phyloP scores from a whole-genome alignment of 2,329 filamentous ascomycete species.

The Pestalotiopsis sp. region DNA sequence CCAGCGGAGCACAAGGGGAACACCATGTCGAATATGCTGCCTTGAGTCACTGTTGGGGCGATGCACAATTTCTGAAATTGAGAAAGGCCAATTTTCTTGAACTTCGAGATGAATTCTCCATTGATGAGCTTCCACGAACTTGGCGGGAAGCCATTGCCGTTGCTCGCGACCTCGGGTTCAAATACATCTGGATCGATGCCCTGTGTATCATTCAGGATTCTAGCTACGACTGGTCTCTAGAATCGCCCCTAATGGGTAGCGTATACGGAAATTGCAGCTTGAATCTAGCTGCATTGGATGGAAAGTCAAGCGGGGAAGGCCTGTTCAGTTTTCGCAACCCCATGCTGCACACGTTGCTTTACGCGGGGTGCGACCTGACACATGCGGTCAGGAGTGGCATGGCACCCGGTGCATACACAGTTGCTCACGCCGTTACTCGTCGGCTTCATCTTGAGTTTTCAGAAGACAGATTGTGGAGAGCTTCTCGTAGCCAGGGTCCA shows the following conservation, averaged over 20 bases:
- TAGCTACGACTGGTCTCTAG: neutral
- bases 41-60: neutral
- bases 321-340: neutral
- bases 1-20: too few species aligned
- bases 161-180: neutral
- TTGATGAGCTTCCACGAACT: neutral
- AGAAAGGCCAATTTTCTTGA: neutral
- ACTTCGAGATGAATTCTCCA: neutral
- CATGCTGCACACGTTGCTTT: neutral
- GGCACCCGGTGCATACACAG: too few species aligned
- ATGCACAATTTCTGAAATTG: neutral
- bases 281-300: neutral
- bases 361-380: neutral
- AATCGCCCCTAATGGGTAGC: neutral
- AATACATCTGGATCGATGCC: neutral
- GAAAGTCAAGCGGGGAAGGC: neutral
- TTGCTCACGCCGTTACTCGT: neutral
- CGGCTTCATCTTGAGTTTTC: neutral
- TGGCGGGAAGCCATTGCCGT: neutral
- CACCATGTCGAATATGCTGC: neutral
- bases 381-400: neutral
- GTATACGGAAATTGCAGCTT: neutral
- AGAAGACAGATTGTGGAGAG: too few species aligned
- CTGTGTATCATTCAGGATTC: neutral
- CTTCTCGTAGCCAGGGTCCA: too few species aligned